Conservation (phyloP, 2,329 filamentous ascomycete species). For the Botrytis elliptica region DNA sequence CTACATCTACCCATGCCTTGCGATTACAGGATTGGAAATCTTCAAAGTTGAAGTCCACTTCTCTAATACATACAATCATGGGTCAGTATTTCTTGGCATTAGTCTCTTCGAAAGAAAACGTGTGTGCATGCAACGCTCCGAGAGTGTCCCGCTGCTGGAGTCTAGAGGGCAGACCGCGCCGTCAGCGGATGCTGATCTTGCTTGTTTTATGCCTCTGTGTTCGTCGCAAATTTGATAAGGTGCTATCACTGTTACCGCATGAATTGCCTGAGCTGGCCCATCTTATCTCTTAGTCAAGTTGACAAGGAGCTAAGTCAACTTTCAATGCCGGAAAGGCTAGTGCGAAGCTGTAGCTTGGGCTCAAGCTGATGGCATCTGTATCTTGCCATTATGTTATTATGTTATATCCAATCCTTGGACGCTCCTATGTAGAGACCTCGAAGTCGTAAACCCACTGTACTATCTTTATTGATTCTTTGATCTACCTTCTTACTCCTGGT, state of each 20-base stretch:
- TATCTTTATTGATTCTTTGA: background rate
- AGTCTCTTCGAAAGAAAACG: background rate
- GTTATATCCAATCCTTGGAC: slow-evolving; percentile 4
- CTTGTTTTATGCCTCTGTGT: background rate
- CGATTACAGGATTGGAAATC: background rate
- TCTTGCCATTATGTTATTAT: background rate
- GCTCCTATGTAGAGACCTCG: background rate
- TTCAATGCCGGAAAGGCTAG: background rate
- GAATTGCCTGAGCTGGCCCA: background rate
- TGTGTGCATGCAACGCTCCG: background rate
- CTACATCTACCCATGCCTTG: slow-evolving; percentile 4
- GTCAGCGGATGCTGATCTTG: background rate
- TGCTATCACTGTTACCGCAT: background rate
- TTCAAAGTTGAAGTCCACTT: background rate
- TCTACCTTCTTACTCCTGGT: background rate
- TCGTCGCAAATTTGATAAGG: background rate
- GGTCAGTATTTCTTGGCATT: background rate
- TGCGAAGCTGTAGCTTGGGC: background rate
- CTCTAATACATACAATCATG: background rate
- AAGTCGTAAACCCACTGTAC: background rate
- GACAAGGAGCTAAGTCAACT: background rate
- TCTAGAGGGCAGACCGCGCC: background rate
- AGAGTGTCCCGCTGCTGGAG: background rate
- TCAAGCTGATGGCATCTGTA: background rate
- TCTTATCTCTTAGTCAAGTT: background rate